Conservation (phyloP, 495 filamentous ascomycete species). For the Cercophora sp. region DNA sequence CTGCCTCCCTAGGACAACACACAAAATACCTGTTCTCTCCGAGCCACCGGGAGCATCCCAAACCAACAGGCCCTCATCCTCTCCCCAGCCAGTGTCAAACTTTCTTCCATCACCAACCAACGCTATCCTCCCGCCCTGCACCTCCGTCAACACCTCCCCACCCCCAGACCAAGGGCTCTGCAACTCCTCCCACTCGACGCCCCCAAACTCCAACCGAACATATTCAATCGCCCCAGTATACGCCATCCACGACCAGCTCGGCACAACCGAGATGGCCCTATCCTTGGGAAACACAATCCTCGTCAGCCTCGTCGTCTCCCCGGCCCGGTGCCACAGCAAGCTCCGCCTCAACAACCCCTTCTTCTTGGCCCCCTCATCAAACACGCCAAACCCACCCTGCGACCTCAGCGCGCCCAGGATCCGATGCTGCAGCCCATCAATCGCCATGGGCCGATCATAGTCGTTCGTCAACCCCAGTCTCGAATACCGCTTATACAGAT, state of each 20-base stretch:
- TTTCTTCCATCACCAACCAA: background rate
- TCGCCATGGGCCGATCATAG: conserved; percentile 29
- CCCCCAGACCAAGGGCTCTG: background rate
- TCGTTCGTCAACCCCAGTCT: conserved; percentile 23
- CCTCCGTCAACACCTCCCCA: background rate
- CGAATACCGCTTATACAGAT: conserved; percentile 30
- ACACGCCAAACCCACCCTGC: background rate
- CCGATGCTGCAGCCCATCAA: conserved; percentile 24
- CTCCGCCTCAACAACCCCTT: conserved; percentile 10
- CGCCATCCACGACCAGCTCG: conserved; percentile 27
- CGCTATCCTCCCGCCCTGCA: background rate
- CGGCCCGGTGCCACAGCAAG: conserved; percentile 17
- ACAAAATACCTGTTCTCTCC: background rate
- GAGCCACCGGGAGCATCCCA: background rate
- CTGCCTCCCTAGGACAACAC: background rate
- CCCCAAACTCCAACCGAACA: conserved; percentile 11
- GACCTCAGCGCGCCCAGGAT: conserved; percentile 11
- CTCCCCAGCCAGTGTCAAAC: background rate
- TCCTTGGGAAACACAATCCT: conserved; percentile 2
- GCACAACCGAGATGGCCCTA: too few relatives aligned
- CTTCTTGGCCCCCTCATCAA: background rate
- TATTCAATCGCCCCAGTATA: conserved; percentile 18
- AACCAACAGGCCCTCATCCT: background rate
- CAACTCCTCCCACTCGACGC: background rate
- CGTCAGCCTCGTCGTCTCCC: background rate